phyloP scores from a whole-genome alignment of 257 asterid genomes.

The Solanum lycopersicoides region DNA sequence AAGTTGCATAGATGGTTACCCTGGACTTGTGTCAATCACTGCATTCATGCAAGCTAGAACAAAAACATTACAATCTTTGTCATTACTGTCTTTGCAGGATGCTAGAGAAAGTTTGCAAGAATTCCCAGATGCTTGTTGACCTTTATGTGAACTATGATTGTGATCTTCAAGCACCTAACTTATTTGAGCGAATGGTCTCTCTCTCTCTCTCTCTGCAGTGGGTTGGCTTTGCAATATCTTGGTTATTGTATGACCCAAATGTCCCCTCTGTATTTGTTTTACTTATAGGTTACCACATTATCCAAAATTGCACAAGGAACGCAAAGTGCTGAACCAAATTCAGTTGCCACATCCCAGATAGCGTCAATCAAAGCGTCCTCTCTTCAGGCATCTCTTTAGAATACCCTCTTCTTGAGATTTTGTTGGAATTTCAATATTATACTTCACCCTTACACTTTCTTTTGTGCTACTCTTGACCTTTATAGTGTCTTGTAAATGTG shows the following conservation, averaged over 20 bases:
- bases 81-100: conserved; percentile 48
- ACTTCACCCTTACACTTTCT: not conserved
- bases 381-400: conserved; percentile 60
- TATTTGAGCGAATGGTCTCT: conserved; percentile 83
- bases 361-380: conserved; percentile 80
- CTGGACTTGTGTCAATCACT: not conserved
- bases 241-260: not conserved
- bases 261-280: conserved; percentile 20
- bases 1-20: not conserved
- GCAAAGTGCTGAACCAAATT: conserved; percentile 66
- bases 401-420: not conserved
- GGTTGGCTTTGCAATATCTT: not conserved
- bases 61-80: not conserved
- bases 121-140: conserved; percentile 96
- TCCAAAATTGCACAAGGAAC: conserved; percentile 95
- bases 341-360: conserved; percentile 67
- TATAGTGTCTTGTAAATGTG: conserved; percentile 78
- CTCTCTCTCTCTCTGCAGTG: not conserved
- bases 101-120: conserved; percentile 95
- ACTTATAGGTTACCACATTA: conserved; percentile 56
- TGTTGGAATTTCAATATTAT: not conserved
- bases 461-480: conserved; percentile 10
- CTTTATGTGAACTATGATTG: conserved; percentile 95
- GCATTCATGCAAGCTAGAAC: not conserved
- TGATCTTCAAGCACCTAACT: conserved; percentile 94